Conservation (phyloP, 768 basidiomycete species). For the Mycena latifolia region DNA sequence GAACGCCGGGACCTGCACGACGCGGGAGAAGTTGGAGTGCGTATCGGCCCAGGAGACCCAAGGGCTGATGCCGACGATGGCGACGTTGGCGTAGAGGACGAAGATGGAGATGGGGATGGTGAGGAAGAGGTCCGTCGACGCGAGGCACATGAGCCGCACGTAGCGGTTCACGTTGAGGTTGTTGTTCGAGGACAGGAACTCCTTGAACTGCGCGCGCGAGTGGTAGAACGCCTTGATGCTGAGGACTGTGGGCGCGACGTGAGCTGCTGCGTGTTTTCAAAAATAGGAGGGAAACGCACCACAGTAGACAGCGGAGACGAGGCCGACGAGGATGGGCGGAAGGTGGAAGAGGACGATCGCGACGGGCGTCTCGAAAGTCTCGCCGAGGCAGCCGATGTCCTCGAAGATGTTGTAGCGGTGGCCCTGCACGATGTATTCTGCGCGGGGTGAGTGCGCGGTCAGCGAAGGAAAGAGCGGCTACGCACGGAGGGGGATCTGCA, state of each 20-base stretch:
- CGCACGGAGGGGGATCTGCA: constrained; percentile 61
- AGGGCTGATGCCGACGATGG: constrained; percentile 46
- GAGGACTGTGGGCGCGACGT: constrained; percentile 37
- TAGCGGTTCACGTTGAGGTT: constrained; percentile 63
- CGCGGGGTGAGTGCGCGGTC: not conserved
- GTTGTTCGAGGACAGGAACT: constrained; percentile 51
- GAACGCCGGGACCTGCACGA: constrained; percentile 54
- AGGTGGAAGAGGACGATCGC: constrained; percentile 58
- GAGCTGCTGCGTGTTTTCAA: too few species aligned
- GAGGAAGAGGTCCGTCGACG: constrained; percentile 58
- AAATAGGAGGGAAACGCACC: constrained; percentile 30
- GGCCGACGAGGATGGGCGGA: constrained; percentile 56
- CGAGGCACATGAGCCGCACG: constrained; percentile 69
- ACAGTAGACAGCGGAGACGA: constrained; percentile 54
- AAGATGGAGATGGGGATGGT: constrained; percentile 59
- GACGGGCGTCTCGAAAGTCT: constrained; percentile 60
- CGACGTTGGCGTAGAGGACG: constrained; percentile 51
- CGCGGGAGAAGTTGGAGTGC: constrained; percentile 61
- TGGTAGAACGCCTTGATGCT: constrained; percentile 57
- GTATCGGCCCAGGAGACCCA: constrained; percentile 65
- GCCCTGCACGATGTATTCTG: constrained; percentile 65
- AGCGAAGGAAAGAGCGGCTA: not conserved
- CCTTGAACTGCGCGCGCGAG: constrained; percentile 56
- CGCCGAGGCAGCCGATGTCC: constrained; percentile 68
- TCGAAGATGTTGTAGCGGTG: constrained; percentile 73